Conservation (phyloP, 805 yeast genomes). For the Starmerella bombi region DNA sequence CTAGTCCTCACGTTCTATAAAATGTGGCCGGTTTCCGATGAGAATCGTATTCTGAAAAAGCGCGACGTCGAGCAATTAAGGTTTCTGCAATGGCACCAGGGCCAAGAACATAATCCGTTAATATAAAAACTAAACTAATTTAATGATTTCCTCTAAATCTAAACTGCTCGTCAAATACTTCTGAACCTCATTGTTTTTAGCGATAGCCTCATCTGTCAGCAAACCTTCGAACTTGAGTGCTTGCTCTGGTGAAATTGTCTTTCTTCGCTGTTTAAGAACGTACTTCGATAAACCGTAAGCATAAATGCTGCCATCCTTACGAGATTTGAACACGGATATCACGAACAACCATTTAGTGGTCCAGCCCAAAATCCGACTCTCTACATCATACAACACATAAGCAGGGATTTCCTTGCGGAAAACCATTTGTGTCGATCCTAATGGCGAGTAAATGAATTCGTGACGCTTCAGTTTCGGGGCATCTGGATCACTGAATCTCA, state of each 20-base stretch:
- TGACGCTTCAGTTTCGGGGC: conserved; percentile 22
- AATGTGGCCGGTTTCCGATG: conserved; percentile 1
- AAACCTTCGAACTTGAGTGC: conserved; percentile 46
- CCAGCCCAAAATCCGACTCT: conserved; percentile 61
- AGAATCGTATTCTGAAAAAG: conserved; percentile 2
- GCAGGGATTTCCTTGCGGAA: conserved; percentile 66
- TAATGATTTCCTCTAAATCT: conserved; percentile 18
- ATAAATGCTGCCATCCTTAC: conserved; percentile 27
- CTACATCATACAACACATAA: conserved; percentile 43
- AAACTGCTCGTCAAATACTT: conserved; percentile 15
- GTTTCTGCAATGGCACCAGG: conserved; percentile 1
- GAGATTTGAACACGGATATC: conserved; percentile 41
- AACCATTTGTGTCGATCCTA: conserved; percentile 54
- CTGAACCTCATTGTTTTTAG: conserved; percentile 15
- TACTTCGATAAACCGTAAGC: conserved; percentile 62
- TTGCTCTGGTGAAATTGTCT: conserved; percentile 56
- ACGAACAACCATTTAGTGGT: conserved; percentile 77
- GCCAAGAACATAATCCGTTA: background rate
- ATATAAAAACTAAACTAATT: conserved; percentile 4
- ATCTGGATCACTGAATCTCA: conserved; percentile 30
- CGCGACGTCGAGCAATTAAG: conserved; percentile 7
- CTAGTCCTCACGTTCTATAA: conserved; percentile 8
- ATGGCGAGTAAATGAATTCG: conserved; percentile 53
- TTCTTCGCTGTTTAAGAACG: conserved; percentile 66
- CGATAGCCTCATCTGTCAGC: conserved; percentile 39